These are phyloP conservation scores for Pseudoturritis turrita DNA, from an alignment of 345 rosid genomes.

Conservation along the genomic window DNA sequence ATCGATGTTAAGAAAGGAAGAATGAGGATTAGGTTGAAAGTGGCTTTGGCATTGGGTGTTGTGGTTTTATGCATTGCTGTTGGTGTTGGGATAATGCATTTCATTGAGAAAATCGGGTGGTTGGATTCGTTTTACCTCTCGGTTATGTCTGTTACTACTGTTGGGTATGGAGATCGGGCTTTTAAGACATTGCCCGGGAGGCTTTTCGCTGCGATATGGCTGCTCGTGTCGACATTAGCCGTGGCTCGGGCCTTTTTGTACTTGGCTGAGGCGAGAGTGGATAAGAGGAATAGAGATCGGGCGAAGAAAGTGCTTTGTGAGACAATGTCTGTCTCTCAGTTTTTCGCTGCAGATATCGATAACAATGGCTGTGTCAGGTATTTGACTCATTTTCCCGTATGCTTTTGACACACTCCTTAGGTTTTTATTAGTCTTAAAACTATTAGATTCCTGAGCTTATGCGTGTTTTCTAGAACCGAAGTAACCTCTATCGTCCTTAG, in stretches of 20 bases:
- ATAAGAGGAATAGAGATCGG: slow-evolving; percentile 78
- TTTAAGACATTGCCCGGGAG: slow-evolving; percentile 70
- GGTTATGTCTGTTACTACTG: slow-evolving; percentile 96
- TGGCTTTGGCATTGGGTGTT: slow-evolving; percentile 82
- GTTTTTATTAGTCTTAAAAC: not conserved
- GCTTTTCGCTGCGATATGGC: slow-evolving; percentile 81
- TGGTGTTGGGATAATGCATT: slow-evolving; percentile 83
- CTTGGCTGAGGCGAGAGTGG: slow-evolving; percentile 91
- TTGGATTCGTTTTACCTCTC: slow-evolving; percentile 86
- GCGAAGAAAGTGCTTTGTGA: slow-evolving; percentile 90
- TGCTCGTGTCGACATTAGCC: slow-evolving; percentile 86
- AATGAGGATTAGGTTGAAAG: slow-evolving; percentile 96
- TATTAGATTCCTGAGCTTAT: not conserved
- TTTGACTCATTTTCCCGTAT: not conserved
- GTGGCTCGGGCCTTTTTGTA: slow-evolving; percentile 87
- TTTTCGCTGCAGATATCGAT: slow-evolving; percentile 92
- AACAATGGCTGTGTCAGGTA: slow-evolving; percentile 95
- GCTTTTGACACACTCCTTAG: not conserved
- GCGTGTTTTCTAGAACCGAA: no score
- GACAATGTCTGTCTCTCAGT: slow-evolving; percentile 83
- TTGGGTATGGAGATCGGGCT: slow-evolving; percentile 89
- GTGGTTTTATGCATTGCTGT: slow-evolving; percentile 84
- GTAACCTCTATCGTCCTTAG: no score
- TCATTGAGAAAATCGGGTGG: slow-evolving; percentile 73
- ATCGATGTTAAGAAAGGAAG: slow-evolving; percentile 95